Evolutionary conservation across 371 early-diverging fungal genomes (phyloP), one percentile per base, ranked within the genome.

Genomic region (Mortierella sp.): DNA sequence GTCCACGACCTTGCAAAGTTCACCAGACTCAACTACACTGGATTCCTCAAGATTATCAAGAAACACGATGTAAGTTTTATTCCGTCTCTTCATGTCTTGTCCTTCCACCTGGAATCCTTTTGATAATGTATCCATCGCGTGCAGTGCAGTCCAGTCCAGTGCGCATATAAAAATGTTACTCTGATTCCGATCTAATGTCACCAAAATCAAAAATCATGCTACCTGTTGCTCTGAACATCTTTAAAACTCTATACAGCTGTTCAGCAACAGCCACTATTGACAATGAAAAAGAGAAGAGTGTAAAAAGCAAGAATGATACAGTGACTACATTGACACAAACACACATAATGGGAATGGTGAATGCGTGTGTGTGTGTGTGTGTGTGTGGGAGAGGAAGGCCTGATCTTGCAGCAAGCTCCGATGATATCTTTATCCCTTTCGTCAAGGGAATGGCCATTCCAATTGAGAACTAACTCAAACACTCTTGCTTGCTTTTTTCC

Each of bases 41-140:
- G 97, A 10, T 97, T 99, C 72, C 87, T 98, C 66, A 99, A 97
- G 87, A 96, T 98, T 64, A 91, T 99, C 75, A 98, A 97, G 86
- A 98, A 98, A 86, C 97, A 98, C 83, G 99, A 99, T 83, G 84
- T 80, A 77, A 80, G 81, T 32, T 40, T 65, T 47, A 38, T 69
- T 68, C 4, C 43, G 28, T 58, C 15, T 21, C 28, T 47, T 36
- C 45, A 36, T 59, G 50, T 21, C n/a, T 32, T 75, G 10, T 52
- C 60, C 19, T 32, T 62, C 32, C 15, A 43, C 53, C 10, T 68
- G 60, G 60, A 22, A 60, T 36, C 22, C 24, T 55, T 24, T 55
- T 21, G 55, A 43, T 55, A 41, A n/a, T 36, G 33, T 10, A 7
- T 24, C 13, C 43, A 10, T 32, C 48, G 24, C 52, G 32, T 15